phyloP scores from a whole-genome alignment of 2,329 filamentous ascomycete genomes.

The Lachnellula willkommii region DNA sequence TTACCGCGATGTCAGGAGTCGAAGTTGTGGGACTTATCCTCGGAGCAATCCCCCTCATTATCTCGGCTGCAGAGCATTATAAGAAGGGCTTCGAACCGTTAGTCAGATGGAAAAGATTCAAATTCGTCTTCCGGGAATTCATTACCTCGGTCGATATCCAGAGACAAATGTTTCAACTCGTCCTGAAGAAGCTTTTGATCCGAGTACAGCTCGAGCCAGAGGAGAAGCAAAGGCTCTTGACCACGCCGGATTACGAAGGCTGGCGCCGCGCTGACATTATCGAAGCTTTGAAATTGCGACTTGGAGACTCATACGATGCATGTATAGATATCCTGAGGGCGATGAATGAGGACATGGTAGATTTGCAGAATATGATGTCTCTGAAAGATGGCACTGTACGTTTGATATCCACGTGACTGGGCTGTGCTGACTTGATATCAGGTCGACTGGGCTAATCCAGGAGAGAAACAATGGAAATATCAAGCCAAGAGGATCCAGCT shows the following conservation, averaged over 20 bases:
- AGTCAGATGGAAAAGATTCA: slow-evolving; percentile 23
- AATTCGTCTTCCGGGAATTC: slow-evolving; percentile 18
- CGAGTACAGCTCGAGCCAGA: slow-evolving; percentile 18
- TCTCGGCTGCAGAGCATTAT: slow-evolving; percentile 22
- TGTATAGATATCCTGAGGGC: slow-evolving; percentile 19
- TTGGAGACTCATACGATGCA: slow-evolving; percentile 15
- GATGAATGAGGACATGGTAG: slow-evolving; percentile 16
- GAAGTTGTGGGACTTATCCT: slow-evolving; percentile 23
- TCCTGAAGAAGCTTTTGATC: slow-evolving; percentile 18
- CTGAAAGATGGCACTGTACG: slow-evolving; percentile 23
- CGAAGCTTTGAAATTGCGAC: slow-evolving; percentile 7
- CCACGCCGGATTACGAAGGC: slow-evolving; percentile 13
- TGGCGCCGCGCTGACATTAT: slow-evolving; percentile 18
- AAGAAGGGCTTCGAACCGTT: slow-evolving; percentile 23
- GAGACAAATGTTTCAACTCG: slow-evolving; percentile 19
- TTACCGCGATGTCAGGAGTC: slow-evolving; percentile 19
- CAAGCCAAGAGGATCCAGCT: slow-evolving; percentile 21
- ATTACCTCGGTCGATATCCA: slow-evolving; percentile 22
- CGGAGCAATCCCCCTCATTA: slow-evolving; percentile 21
- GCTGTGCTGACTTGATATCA: slow-evolving; percentile 6
- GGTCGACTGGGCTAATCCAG: slow-evolving; percentile 22
- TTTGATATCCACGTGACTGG: not conserved
- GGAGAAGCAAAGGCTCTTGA: slow-evolving; percentile 18
- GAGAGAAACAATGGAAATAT: slow-evolving; percentile 21
- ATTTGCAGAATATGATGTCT: slow-evolving; percentile 17